A percentile compares a stretch with the other conserved stretches of the same genome.
These are phyloP conservation scores for Pythium volutum DNA, from an alignment of 352 stramenopile genomes.

Conservation along the genomic window DNA sequence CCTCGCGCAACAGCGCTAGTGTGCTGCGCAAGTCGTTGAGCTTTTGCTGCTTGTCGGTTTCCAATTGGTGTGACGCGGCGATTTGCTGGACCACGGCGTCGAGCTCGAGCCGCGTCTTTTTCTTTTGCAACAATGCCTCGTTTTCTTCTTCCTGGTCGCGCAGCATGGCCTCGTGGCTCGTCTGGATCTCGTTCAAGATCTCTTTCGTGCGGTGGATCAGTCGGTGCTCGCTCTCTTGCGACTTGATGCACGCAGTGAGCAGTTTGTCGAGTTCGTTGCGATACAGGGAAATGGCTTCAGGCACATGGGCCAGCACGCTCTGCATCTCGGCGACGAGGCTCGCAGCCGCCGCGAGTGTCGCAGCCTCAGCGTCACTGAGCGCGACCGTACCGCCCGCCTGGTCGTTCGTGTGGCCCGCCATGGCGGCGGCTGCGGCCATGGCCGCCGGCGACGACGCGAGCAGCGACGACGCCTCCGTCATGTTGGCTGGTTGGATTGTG, in stretches of 20 bases:
- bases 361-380: slow-evolving; percentile 21
- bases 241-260: slow-evolving; percentile 68
- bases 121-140: slow-evolving; percentile 63
- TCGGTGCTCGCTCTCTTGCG: slow-evolving; percentile 77
- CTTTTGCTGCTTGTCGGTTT: slow-evolving; percentile 73
- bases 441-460: not conserved
- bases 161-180: slow-evolving; percentile 67
- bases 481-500: not conserved
- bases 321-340: slow-evolving; percentile 67
- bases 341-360: slow-evolving; percentile 10
- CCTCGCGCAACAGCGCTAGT: slow-evolving; percentile 60
- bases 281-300: slow-evolving; percentile 70
- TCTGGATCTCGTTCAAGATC: slow-evolving; percentile 71
- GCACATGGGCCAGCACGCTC: slow-evolving; percentile 58
- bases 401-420: slow-evolving; percentile 1
- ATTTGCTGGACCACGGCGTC: slow-evolving; percentile 70
- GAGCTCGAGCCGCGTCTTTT: slow-evolving; percentile 69
- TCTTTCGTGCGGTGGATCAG: slow-evolving; percentile 67
- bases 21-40: slow-evolving; percentile 62
- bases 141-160: slow-evolving; percentile 80
- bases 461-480: slow-evolving; percentile 5
- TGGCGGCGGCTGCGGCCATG: not conserved
- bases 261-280: slow-evolving; percentile 80
- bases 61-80: slow-evolving; percentile 45
- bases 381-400: not conserved